Evolutionary conservation across 352 stramenopile species (phyloP), one percentile per base, ranked within the genome.

Genomic region (Phytophthora crassamura): DNA sequence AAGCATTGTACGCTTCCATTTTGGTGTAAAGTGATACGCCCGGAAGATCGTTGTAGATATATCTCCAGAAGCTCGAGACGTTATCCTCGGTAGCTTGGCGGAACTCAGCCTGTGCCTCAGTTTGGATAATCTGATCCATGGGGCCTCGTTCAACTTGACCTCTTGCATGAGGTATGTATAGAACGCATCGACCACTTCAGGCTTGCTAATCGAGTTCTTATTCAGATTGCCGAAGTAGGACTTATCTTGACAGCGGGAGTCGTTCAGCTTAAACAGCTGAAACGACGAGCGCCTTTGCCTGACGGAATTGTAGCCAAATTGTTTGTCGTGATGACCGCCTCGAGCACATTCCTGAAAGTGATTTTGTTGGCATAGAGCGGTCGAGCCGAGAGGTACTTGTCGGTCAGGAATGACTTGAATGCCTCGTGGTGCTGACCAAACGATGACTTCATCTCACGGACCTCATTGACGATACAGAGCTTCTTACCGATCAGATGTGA

Each of bases 391-490:
- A 48, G 14, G 41, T n/a, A 14, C 20, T 48, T 48, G 15, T 48
- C 41, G 7, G 41, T 48, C 3, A 48, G 41, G 5, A 48, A 33
- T 14, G 41, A 48, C 41, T 48, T 48, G 1, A 48, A 14, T 2
- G 41, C 41, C 20, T 48, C 41, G 41, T 48, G 41, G 7, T 48
- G 7, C 41, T 48, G 41, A 33, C 41, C 41, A 16, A 48, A 48
- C 2, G 41, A 48, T 7, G 7, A n/a, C 18, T 48, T 48, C 41
- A 48, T 48, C 20, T 48, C 41, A 34, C 41, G 41, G 20, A 48
- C 41, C 20, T 48, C 41, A 34, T 48, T 48, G 7, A 48, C 41
- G 20, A 48, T 48, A 14, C 41, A 48, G 1, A 48, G 18, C 7
- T 48, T 48, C 41, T 32, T 48, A 34, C 41, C 41, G 20, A 48